Evolutionary conservation across 306 rosid genomes (phyloP), one percentile per base, ranked within the genome.

Genomic region (Inga laurina): DNA sequence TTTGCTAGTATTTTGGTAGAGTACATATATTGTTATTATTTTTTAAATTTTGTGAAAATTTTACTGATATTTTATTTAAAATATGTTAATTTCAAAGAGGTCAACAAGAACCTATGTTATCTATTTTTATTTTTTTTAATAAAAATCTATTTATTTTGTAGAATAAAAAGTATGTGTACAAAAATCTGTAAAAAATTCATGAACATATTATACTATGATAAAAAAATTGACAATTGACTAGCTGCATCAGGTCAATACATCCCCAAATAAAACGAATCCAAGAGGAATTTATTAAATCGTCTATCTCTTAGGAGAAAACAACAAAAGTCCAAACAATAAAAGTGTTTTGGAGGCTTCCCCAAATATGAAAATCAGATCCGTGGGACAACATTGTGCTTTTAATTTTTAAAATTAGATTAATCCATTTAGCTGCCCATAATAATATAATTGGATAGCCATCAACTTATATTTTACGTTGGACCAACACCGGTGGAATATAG

Each of bases 371-470:
- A 56, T 56, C 12, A 56, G 64, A 56, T 56, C 64, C 64, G 13
- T n/a, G 22, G 30, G 11, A 56, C 64, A 56, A 8, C 16, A 22
- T 59, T 10, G 15, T 10, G 15, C 66, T 59, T 59, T 59, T 59
- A 22, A 8, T 22, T 22, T 9, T 22, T 10, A 2, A 24, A 59
- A 59, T 10, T 22, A 22, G 11, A n/a, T 9, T n/a, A 22, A 59
- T 59, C 34, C 34, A 49, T 49, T 16, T 16, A 22, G 15, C 66
- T n/a, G 32, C 34, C 14, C 32, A 10, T 3, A 59, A 22, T 22
- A 22, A 59, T 56, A 56, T 21, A 10, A 71, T 71, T 71, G 56
- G 76, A 22, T 72, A 72, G 56, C 39, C 54, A 44, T 72, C 76
- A 12, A 44, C 30, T 72, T 44, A 12, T 39, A 44, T 44, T 44